Percentiles rank a stretch among this genome's conserved stretches.
These are phyloP conservation scores for Crucibulum laeve DNA, from an alignment of 768 basidiomycete species.

Conservation along the genomic window DNA sequence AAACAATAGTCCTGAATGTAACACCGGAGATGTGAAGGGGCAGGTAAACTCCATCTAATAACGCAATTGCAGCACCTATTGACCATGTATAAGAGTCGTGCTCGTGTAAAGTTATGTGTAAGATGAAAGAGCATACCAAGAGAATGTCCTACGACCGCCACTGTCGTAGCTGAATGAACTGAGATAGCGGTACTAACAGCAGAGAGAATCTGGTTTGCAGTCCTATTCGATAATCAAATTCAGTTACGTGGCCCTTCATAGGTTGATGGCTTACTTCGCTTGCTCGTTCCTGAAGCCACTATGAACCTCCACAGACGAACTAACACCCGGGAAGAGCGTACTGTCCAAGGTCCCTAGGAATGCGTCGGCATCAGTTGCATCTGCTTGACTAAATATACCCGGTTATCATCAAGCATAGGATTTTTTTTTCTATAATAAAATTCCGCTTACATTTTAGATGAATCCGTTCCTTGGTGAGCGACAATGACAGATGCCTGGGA, in stretches of 20 bases:
- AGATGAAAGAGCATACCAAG: conserved; percentile 16
- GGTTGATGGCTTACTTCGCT: conserved; percentile 24
- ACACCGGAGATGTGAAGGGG: conserved; percentile 42
- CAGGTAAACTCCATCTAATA: conserved; percentile 47
- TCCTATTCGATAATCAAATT: conserved; percentile 19
- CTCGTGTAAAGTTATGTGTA: neutral
- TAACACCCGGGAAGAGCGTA: conserved; percentile 40
- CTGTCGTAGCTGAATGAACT: conserved; percentile 23
- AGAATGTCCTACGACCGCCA: conserved; percentile 41
- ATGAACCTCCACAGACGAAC: conserved; percentile 35
- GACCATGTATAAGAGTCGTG: neutral
- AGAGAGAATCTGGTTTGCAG: conserved; percentile 32
- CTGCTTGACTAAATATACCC: conserved; percentile 21
- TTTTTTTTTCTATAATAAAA: neutral
- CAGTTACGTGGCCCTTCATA: neutral
- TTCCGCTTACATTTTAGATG: conserved; percentile 24
- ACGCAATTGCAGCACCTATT: conserved; percentile 28
- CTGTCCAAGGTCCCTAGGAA: conserved; percentile 25
- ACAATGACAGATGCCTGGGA: conserved; percentile 6
- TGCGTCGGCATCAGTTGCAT: conserved; percentile 34
- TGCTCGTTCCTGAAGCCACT: conserved; percentile 38
- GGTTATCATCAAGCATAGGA: neutral
- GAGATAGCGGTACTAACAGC: conserved; percentile 33
- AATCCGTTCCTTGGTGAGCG: conserved; percentile 19
- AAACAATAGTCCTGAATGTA: conserved; percentile 31